Base-by-base conservation (phyloP, 495 filamentous ascomycete genomes). In the Penicillium herquei region DNA sequence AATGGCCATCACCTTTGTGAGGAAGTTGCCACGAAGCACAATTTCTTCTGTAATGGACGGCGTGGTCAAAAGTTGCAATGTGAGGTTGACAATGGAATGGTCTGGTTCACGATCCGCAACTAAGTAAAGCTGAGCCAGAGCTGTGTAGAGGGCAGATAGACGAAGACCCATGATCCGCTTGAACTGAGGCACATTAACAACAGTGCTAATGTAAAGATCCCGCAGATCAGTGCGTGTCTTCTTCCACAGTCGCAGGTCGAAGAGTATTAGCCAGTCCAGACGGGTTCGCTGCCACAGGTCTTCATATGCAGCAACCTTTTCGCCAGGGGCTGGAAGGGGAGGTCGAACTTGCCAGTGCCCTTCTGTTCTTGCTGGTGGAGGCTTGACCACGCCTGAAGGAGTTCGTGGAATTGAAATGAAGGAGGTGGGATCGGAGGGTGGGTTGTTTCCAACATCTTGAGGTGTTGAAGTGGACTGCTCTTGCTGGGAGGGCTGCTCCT, bases 31-130 rank as follows among this genome's bases (percentile, higher is more conserved):
- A 37, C 92, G 84, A 55, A 92, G 85, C 3, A 98, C 89, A 41
- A 96, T 88, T 70, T 99, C 94, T 52, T 89, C 87, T 0, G 92
- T 97, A 62, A 98, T 98, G 3, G 92, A 94, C 3, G 94, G 91
- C 0, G 94, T 96, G 0, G 94, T 98, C 43, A 99, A 78, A 84
- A 98, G 96, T 65, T 99, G 94, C 42, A 97, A 68, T 0, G 92
- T 96, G 43, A 98, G 81, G 65, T 96, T 97, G 76, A 99, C 95
- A 64, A 99, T 98, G 3, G 94, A 98, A 67, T 97, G 92, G 62
- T 99, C 94, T 0, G 94, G 93, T 65, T 99, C 94, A 48, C 94
- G 82, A 64, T 99, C 94, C 5, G 94, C 92, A 62, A 99, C 92
- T 13, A 99, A 83, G 67, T 98, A 99, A 1, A 99, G 73, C 68